Percentiles rank a stretch among this genome's conserved stretches.
These are phyloP conservation scores for Eragrostis curvula DNA, from an alignment of 176 grass and related monocot genomes.

Conservation along the genomic window DNA sequence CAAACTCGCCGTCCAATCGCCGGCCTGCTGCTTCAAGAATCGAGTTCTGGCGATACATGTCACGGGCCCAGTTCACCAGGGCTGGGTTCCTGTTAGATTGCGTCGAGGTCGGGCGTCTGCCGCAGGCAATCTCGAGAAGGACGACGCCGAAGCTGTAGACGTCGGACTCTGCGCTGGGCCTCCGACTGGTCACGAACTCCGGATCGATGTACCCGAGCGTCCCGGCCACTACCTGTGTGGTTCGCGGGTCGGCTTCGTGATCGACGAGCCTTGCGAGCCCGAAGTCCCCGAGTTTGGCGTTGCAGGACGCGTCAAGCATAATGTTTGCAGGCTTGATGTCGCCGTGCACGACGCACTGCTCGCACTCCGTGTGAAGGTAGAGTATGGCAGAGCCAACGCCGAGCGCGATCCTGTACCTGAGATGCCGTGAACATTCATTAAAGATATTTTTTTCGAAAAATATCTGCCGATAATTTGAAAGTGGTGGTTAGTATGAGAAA, in stretches of 20 bases:
- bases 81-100: not conserved
- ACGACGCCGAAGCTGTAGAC: conserved; percentile 47
- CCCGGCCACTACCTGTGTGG: not conserved
- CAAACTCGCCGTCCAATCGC: conserved; percentile 39
- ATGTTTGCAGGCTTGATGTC: conserved; percentile 29
- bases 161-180: conserved; percentile 5
- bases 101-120: not conserved
- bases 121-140: conserved; percentile 5
- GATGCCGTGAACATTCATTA: too few species aligned
- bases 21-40: conserved; percentile 48
- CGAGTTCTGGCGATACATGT: not conserved
- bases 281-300: conserved; percentile 17
- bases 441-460: too few species aligned
- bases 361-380: not conserved
- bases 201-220: conserved; percentile 7
- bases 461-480: too few species aligned
- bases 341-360: not conserved
- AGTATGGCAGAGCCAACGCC: not conserved
- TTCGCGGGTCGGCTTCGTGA: not conserved
- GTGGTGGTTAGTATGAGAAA: not conserved
- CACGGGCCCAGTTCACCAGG: conserved; percentile 46
- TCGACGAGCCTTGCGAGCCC: not conserved
- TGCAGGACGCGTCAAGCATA: not conserved
- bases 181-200: not conserved
- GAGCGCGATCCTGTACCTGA: conserved; percentile 2